A percentile compares a stretch with the other conserved stretches of the same genome.
Evolutionary conservation across 2,329 filamentous ascomycete genomes (phyloP).

Genomic region (Fusarium newnesense): DNA sequence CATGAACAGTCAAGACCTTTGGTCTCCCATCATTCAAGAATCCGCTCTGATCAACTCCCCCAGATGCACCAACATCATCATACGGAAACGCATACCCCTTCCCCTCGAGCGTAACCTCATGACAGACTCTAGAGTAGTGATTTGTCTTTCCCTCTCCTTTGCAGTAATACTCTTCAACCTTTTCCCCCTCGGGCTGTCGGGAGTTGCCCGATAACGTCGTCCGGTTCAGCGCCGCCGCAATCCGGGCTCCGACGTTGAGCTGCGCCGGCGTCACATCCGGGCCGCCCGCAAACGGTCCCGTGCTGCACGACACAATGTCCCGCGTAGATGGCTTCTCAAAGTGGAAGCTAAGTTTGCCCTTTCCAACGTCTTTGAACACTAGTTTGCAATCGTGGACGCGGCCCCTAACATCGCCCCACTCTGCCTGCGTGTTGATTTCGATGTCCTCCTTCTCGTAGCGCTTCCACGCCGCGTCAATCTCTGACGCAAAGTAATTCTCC

Average conservation of each 20-base stretch:
- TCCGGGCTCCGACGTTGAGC: constrained; percentile 75
- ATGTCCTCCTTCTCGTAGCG: constrained; percentile 58
- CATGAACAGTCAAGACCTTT: constrained; percentile 63
- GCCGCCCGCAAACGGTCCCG: constrained; percentile 62
- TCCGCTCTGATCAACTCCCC: constrained; percentile 69
- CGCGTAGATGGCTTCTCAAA: constrained; percentile 59
- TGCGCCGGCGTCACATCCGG: constrained; percentile 56
- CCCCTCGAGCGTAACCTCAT: constrained; percentile 67
- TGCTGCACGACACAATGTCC: constrained; percentile 64
- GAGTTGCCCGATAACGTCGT: constrained; percentile 69
- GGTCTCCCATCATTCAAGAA: constrained; percentile 68
- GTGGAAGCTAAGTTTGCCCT: constrained; percentile 36
- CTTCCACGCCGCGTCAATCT: constrained; percentile 63
- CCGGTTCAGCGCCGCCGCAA: constrained; percentile 80
- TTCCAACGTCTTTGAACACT: constrained; percentile 55
- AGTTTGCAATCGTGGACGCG: constrained; percentile 53
- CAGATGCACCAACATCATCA: constrained; percentile 71
- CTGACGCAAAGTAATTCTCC: constrained; percentile 59
- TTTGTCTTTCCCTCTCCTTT: constrained; percentile 62
- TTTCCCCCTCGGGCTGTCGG: constrained; percentile 64
- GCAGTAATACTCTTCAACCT: constrained; percentile 62
- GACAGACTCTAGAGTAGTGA: constrained; percentile 74
- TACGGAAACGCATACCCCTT: constrained; percentile 78
- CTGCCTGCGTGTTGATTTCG: constrained; percentile 64
- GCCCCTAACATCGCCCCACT: constrained; percentile 61